phyloP scores from a whole-genome alignment of 78 protist genomes.

The Goniomonas avonlea region DNA sequence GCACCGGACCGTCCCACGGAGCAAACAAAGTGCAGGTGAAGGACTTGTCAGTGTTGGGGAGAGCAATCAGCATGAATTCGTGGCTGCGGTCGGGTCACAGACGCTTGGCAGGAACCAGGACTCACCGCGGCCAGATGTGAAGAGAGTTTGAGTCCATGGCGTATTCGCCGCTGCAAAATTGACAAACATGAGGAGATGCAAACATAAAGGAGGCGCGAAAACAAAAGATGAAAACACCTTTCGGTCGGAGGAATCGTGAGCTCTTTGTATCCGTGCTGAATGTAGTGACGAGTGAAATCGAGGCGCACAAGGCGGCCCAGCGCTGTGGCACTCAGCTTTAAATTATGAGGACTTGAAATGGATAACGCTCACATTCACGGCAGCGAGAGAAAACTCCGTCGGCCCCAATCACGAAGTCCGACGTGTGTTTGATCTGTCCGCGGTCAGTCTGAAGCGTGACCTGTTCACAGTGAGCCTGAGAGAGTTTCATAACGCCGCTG shows the following conservation, averaged over 20 bases:
- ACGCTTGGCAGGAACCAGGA: neutral
- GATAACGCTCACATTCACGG: too few relatives aligned
- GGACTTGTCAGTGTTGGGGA: neutral
- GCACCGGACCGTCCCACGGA: neutral
- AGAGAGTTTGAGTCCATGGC: neutral
- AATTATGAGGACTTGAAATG: too few relatives aligned
- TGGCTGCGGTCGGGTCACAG: neutral
- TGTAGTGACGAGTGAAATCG: neutral
- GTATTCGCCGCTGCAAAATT: neutral
- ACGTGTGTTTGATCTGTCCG: too few relatives aligned
- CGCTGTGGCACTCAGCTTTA: too few relatives aligned
- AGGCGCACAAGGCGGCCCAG: neutral
- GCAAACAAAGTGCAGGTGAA: slow-evolving; percentile 14
- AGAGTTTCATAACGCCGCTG: neutral
- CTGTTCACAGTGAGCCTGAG: too few relatives aligned
- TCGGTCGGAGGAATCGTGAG: neutral
- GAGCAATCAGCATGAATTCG: slow-evolving; percentile 5
- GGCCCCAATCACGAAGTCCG: neutral
- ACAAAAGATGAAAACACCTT: too few relatives aligned
- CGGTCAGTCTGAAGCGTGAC: too few relatives aligned
- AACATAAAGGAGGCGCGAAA: too few relatives aligned
- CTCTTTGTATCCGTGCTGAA: neutral
- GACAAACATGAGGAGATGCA: too few relatives aligned
- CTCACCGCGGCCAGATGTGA: slow-evolving; percentile 13
- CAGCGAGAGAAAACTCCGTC: neutral